Conservation (phyloP, 1,284 basidiomycete species). For the Cryptococcus wingfieldii region DNA sequence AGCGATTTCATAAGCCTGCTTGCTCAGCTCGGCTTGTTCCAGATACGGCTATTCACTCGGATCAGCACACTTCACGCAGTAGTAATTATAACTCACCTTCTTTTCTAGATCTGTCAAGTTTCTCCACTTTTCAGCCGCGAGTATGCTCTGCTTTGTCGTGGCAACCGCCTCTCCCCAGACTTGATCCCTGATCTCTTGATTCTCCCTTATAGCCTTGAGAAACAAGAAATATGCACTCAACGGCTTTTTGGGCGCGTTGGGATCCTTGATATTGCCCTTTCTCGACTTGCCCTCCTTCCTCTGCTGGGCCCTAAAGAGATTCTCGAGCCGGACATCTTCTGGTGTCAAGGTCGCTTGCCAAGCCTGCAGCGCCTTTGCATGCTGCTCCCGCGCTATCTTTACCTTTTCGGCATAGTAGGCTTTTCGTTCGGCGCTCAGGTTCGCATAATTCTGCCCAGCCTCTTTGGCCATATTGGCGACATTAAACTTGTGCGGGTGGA, state of each 20-base stretch:
- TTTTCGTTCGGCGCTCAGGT: constrained; percentile 71
- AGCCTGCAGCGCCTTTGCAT: constrained; percentile 70
- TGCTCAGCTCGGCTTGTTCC: constrained; percentile 84
- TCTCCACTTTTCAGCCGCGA: constrained; percentile 89
- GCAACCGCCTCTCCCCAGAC: constrained; percentile 91
- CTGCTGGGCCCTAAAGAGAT: constrained; percentile 82
- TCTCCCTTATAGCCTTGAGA: constrained; percentile 76
- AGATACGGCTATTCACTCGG: constrained; percentile 66
- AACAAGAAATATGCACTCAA: constrained; percentile 94
- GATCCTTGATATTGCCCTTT: constrained; percentile 93
- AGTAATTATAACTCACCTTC: constrained; percentile 55
- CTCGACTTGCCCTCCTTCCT: constrained; percentile 88
- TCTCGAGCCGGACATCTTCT: constrained; percentile 91
- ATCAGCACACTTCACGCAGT: background rate
- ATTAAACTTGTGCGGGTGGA: constrained; percentile 64
- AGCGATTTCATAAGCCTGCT: constrained; percentile 75
- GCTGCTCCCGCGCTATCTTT: constrained; percentile 72
- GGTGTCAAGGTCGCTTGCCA: constrained; percentile 90
- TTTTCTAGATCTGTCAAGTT: constrained; percentile 86
- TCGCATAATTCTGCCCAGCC: constrained; percentile 84
- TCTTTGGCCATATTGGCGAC: constrained; percentile 95
- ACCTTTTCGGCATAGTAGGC: constrained; percentile 80
- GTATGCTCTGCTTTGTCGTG: constrained; percentile 89
- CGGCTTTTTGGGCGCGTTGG: constrained; percentile 94
- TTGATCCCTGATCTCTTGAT: constrained; percentile 62